Base-by-base conservation (phyloP, 352 stramenopile genomes). In the Pythium phragmiticola region DNA sequence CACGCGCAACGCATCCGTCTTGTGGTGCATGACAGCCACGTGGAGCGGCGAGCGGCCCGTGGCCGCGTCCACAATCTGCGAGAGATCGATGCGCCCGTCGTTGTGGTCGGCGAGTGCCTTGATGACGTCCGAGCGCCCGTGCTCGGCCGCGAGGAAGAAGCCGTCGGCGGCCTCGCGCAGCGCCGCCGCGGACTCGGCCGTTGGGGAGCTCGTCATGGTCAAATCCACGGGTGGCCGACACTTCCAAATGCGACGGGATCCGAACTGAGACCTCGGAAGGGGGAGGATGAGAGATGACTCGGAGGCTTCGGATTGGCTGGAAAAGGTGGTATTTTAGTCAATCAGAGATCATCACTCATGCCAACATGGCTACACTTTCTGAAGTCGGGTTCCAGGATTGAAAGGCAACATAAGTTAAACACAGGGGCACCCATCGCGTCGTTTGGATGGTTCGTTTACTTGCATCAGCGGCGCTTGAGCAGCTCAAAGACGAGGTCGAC, bases 401-500 rank as follows among this genome's bases (percentile, higher is more conserved):
- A 16, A 42, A 17, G 37, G 17, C 45, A 2, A 50, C 45, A 50
- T 50, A 50, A 50, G 12, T 50, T 50, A 50, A 4, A 28, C 11
- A 50, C 45, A 50, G 2, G 45, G 3, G 4, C 1, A 1, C 2
- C 1, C 16, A 17, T 23, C 16, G 42, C 5, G 42, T 23, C 42
- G n/a, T 26, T 23, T 30, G 26, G 26, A 30, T 30, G 26, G 42
- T 23, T 48, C 2, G 28, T 34, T 17, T 46, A 55, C 49, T n/a
- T 37, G 7, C 21, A 14, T 80, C 53, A 94, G 55, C 85, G 85
- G 33, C 83, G 85, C 72, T 94, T 94, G 51, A 99, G 77, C 28
- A 99, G 89, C 74, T 99, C 96, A 75, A 99, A 99, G 17, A 99
- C 95, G 26, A 99, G 82, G 55, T 99, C 97, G 60, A 99, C 96